These are phyloP conservation scores for Coemansia aciculifera DNA, from an alignment of 192 early-diverging fungal genomes.

Conservation along the genomic window DNA sequence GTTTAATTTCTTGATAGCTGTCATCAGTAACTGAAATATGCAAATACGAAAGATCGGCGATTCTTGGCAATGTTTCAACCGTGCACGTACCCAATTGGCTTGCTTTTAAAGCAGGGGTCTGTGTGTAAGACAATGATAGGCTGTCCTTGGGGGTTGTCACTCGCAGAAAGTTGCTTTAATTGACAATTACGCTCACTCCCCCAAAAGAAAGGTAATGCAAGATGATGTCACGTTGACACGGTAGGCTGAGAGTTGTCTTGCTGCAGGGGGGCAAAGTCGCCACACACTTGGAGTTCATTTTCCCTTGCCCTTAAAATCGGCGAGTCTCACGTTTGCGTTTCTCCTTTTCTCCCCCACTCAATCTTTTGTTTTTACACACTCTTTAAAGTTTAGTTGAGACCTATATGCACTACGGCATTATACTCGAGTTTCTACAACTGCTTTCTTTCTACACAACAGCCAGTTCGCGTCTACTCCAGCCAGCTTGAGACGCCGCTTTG, in stretches of 20 bases:
- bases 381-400: not conserved
- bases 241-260: conserved; percentile 5
- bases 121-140: not conserved
- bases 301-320: not conserved
- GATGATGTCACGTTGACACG: conserved; percentile 1
- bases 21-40: not conserved
- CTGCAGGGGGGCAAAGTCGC: not conserved
- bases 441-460: not conserved
- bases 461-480: not conserved
- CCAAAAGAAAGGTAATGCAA: not conserved
- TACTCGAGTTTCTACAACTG: not conserved
- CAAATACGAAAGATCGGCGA: not conserved
- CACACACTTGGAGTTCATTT: not conserved
- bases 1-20: not conserved
- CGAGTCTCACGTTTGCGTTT: not conserved
- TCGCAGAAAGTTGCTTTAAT: not conserved
- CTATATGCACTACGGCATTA: not conserved
- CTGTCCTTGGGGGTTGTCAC: not conserved
- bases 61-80: not conserved
- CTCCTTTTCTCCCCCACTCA: not conserved
- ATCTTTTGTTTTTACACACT: not conserved
- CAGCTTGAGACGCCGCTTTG: not conserved
- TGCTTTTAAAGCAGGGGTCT: not conserved
- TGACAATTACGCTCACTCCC: not conserved
- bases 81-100: not conserved